These are phyloP conservation scores for Tillandsia fasciculata DNA, from an alignment of 176 grass and related monocot species.

Conservation along the genomic window DNA sequence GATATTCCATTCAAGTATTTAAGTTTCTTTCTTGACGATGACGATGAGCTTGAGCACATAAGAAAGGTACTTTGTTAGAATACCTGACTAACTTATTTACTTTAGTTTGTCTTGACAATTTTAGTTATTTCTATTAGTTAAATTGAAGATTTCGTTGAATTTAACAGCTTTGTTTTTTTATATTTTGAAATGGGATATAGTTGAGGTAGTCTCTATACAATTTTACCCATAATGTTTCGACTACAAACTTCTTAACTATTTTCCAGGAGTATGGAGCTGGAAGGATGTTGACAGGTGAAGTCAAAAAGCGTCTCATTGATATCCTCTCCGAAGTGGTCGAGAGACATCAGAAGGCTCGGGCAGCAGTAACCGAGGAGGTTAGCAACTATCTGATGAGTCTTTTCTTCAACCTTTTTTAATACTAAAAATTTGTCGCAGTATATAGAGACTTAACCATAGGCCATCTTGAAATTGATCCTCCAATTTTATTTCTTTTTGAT, in stretches of 20 bases:
- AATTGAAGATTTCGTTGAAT: too few relatives aligned
- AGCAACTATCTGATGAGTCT: not conserved
- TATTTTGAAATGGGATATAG: not conserved
- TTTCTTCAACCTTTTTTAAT: not conserved
- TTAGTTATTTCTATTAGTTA: not conserved
- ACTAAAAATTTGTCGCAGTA: not conserved
- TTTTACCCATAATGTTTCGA: conserved; percentile 4
- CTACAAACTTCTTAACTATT: conserved; percentile 6
- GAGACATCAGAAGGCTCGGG: conserved; percentile 59
- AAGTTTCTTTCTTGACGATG: conserved; percentile 98
- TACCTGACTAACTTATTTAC: not conserved
- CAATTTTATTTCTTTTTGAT: not conserved
- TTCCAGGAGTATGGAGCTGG: conserved; percentile 74
- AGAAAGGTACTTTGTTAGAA: conserved; percentile 51
- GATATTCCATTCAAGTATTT: conserved; percentile 90
- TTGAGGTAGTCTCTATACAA: not conserved
- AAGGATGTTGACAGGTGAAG: conserved; percentile 74
- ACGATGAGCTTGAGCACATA: conserved; percentile 57
- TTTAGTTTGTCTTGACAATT: not conserved
- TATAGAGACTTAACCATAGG: too few relatives aligned
- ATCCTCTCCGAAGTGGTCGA: conserved; percentile 62
- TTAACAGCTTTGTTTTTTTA: not conserved
- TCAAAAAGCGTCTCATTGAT: conserved; percentile 43
- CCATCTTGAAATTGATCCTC: too few relatives aligned
- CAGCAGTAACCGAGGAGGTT: conserved; percentile 72